A percentile compares a stretch with the other conserved stretches of the same genome.
Conservation (phyloP, 208 protist species). For the Wallacemonas sp. region DNA sequence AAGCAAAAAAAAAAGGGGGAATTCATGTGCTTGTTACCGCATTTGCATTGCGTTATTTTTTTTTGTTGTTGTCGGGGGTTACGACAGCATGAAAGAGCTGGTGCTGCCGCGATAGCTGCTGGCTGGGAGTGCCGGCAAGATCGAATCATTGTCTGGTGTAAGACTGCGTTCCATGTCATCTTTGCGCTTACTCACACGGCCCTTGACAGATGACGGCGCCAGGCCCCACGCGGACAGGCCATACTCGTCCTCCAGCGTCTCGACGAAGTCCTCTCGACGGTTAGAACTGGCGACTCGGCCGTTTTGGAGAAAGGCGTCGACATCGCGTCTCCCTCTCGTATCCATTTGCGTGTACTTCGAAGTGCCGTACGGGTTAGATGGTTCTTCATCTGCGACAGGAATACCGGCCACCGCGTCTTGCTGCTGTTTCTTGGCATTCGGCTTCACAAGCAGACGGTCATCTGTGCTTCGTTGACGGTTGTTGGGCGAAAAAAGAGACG, state of each 20-base stretch:
- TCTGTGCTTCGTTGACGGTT: neutral
- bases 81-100: neutral
- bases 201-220: neutral
- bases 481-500: conserved; percentile 22
- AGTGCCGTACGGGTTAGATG: conserved; percentile 6
- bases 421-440: neutral
- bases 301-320: conserved; percentile 22
- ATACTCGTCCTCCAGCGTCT: neutral
- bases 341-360: conserved; percentile 13
- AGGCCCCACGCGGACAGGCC: conserved; percentile 1
- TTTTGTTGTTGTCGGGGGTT: neutral
- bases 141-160: conserved; percentile 10
- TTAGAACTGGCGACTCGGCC: conserved; percentile 15
- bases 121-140: neutral
- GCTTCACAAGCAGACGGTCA: conserved; percentile 24
- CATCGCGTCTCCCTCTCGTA: conserved; percentile 13
- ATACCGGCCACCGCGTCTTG: neutral
- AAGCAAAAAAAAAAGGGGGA: neutral
- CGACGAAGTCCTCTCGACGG: neutral
- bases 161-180: conserved; percentile 12
- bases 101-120: neutral
- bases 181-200: too few relatives aligned
- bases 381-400: conserved; percentile 3
- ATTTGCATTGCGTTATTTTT: too few relatives aligned
- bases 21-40: too few relatives aligned